Percentiles rank a stretch among this genome's conserved stretches.
phyloP scores from a whole-genome alignment of 192 early-diverging fungal genomes.

The Coemansia sp. region DNA sequence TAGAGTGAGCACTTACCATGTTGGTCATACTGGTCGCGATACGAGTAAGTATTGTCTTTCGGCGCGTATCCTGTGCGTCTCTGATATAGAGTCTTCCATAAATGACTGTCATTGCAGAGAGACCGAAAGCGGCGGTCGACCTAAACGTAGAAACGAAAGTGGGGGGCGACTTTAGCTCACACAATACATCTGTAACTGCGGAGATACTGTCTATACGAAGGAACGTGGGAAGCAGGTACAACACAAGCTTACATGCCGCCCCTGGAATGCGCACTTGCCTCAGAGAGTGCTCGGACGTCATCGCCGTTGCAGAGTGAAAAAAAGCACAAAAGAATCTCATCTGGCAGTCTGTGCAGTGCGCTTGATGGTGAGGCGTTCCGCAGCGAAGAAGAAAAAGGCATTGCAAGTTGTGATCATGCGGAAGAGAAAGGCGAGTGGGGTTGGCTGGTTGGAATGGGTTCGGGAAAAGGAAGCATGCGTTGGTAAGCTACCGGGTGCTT shows the following conservation, averaged over 20 bases:
- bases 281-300: constrained; percentile 27
- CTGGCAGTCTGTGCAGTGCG: constrained; percentile 11
- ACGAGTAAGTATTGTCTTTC: constrained; percentile 3
- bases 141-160: not conserved
- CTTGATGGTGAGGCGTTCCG: not conserved
- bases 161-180: not conserved
- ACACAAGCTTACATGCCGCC: not conserved
- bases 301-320: constrained; percentile 42
- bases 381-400: not conserved
- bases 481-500: not conserved
- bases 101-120: constrained; percentile 18
- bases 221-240: not conserved
- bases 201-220: not conserved
- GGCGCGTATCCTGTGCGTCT: constrained; percentile 18
- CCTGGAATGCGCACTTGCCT: constrained; percentile 9
- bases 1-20: constrained; percentile 14
- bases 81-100: constrained; percentile 33
- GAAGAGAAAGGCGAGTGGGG: constrained; percentile 8
- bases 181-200: not conserved
- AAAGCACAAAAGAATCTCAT: constrained; percentile 30
- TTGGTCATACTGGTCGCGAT: constrained; percentile 23
- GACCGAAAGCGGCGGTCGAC: constrained; percentile 7
- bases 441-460: not conserved
- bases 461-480: not conserved
- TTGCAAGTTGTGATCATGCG: not conserved